These are phyloP conservation scores for Diaporthe batatas DNA, from an alignment of 2,329 filamentous ascomycete genomes.

Conservation along the genomic window DNA sequence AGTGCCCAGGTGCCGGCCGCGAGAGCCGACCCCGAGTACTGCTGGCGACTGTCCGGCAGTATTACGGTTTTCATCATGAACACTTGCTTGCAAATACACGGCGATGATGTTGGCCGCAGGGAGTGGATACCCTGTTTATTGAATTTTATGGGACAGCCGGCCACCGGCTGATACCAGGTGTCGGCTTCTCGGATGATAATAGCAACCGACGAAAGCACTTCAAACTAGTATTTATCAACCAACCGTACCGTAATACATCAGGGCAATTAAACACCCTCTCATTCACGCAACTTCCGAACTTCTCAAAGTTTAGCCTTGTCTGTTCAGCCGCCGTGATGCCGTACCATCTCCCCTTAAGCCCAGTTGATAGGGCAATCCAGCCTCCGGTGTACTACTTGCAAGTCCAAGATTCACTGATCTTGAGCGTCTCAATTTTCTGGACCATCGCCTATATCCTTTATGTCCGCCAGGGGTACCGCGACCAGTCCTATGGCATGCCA, in stretches of 20 bases:
- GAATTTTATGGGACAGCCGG: too few relatives aligned
- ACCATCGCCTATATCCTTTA: constrained; percentile 41
- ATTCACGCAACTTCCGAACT: constrained; percentile 10
- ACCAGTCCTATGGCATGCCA: constrained; percentile 43
- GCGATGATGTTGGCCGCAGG: too few relatives aligned
- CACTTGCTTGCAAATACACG: too few relatives aligned
- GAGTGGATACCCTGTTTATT: too few relatives aligned
- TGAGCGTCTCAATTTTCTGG: constrained; percentile 28
- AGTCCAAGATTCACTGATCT: constrained; percentile 38
- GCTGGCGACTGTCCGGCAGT: not conserved
- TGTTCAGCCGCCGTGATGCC: not conserved
- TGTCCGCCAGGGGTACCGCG: constrained; percentile 36
- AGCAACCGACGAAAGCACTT: too few relatives aligned
- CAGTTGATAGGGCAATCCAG: constrained; percentile 34
- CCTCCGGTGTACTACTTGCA: constrained; percentile 35
- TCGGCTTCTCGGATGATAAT: too few relatives aligned
- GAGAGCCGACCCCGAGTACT: constrained; percentile 3
- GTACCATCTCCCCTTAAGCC: constrained; percentile 37
- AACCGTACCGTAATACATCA: not conserved
- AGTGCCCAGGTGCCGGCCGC: not conserved
- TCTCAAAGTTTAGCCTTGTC: not conserved
- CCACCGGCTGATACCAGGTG: not conserved
- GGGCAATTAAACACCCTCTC: not conserved
- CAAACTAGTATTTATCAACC: too few relatives aligned
- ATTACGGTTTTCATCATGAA: not conserved